A percentile compares a stretch with the other conserved stretches of the same genome.
phyloP scores from a whole-genome alignment of 2,329 filamentous ascomycete species.

The Sclerotinia glacialis region DNA sequence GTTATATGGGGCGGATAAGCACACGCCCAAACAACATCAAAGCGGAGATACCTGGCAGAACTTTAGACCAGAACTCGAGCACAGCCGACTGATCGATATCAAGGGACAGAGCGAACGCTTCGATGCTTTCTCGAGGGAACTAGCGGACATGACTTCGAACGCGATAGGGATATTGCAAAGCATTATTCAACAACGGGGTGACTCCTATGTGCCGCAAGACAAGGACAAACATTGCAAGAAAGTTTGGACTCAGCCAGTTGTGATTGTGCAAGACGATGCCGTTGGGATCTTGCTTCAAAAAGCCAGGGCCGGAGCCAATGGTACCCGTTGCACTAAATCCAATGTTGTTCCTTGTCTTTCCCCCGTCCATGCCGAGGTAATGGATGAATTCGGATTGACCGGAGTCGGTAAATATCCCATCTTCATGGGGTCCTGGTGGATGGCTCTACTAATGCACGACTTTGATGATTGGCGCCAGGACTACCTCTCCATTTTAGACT shows the following conservation, averaged over 20 bases:
- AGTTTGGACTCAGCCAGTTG: not conserved
- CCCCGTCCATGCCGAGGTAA: not conserved
- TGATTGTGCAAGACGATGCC: not conserved
- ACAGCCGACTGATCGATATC: not conserved
- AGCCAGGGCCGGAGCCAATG: not conserved
- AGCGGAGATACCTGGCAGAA: not conserved
- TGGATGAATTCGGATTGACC: not conserved
- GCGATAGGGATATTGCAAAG: not conserved
- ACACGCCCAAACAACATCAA: not conserved
- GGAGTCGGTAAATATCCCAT: not conserved
- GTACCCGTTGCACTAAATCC: not conserved
- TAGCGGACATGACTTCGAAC: not conserved
- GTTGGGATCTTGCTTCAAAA: not conserved
- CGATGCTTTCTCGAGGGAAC: not conserved
- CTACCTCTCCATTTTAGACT: not conserved
- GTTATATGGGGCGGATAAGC: not conserved
- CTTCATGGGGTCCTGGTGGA: not conserved
- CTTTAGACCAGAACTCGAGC: not conserved
- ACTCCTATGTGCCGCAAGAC: not conserved
- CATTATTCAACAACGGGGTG: not conserved
- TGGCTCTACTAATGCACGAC: not conserved
- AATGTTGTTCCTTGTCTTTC: not conserved
- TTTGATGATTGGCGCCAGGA: constrained; percentile 8
- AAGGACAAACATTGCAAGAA: not conserved
- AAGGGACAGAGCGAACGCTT: not conserved